Evolutionary conservation across 2,329 filamentous ascomycete genomes (phyloP).

Genomic region (Claviceps purpurea): DNA sequence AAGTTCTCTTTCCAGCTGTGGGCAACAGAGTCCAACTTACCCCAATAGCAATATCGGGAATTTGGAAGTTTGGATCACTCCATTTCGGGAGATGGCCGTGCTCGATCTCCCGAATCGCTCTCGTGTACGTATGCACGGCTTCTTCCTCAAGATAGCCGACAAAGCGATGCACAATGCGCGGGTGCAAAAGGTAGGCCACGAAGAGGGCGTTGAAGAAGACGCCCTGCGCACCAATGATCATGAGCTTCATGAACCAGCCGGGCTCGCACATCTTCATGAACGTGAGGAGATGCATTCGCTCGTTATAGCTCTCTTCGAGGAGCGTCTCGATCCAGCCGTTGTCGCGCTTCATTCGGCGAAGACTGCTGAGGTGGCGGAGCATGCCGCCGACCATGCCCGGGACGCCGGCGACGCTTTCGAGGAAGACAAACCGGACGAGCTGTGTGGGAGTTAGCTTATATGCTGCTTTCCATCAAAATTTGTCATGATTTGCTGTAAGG

Average conservation of each 20-base stretch:
- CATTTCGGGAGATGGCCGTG: constrained; percentile 72
- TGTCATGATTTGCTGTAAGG: background rate
- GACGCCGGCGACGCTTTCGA: constrained; percentile 88
- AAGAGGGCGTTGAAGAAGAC: constrained; percentile 96
- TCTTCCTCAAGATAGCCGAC: constrained; percentile 97
- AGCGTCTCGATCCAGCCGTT: constrained; percentile 95
- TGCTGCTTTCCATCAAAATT: background rate
- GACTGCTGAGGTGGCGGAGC: constrained; percentile 74
- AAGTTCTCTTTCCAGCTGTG: background rate
- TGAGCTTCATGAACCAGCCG: constrained; percentile 78
- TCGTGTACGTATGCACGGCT: constrained; percentile 88
- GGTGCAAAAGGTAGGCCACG: constrained; percentile 72
- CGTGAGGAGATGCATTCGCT: constrained; percentile 83
- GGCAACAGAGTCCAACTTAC: constrained; percentile 12
- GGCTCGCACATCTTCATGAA: constrained; percentile 74
- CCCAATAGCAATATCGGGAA: constrained; percentile 76
- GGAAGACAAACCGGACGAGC: constrained; percentile 77
- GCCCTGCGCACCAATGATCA: constrained; percentile 86
- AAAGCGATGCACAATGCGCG: constrained; percentile 83
- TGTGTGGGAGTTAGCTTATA: constrained; percentile 8
- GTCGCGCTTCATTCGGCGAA: constrained; percentile 77
- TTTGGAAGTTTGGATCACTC: constrained; percentile 52
- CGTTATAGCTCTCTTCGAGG: constrained; percentile 82
- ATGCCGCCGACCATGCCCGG: constrained; percentile 96
- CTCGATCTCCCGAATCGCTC: constrained; percentile 78